A percentile compares a stretch with the other conserved stretches of the same genome.
These are phyloP conservation scores for Parafenestella ontariensis DNA, from an alignment of 2,329 filamentous ascomycete genomes.

Conservation along the genomic window DNA sequence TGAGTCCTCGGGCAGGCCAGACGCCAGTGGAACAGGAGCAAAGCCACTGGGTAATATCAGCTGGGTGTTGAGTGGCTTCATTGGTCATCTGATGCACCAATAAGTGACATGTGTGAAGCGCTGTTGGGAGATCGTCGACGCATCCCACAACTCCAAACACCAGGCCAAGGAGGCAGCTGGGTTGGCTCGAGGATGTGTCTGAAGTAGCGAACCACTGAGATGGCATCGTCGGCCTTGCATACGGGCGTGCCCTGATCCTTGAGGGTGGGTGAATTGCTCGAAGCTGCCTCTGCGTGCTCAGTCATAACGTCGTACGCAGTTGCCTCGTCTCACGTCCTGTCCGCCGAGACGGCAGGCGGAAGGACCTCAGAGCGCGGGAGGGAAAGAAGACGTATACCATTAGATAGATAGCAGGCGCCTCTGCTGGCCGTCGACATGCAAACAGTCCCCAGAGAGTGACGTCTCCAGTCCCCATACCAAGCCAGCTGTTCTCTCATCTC, in stretches of 20 bases:
- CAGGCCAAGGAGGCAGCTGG: neutral
- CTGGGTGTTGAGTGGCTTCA: conserved; percentile 11
- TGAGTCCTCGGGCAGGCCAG: conserved; percentile 14
- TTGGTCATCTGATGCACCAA: conserved; percentile 26
- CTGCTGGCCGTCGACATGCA: conserved; percentile 1
- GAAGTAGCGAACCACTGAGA: conserved; percentile 1
- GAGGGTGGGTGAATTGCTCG: conserved; percentile 2
- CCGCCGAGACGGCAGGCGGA: conserved; percentile 7
- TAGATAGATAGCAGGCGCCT: conserved; percentile 4
- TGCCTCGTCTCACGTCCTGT: conserved; percentile 14
- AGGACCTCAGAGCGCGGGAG: conserved; percentile 1
- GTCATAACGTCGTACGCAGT: conserved; percentile 12
- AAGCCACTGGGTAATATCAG: conserved; percentile 20
- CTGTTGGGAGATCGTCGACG: conserved; percentile 14
- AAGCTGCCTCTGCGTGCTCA: neutral
- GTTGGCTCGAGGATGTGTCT: neutral
- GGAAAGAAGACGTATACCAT: conserved; percentile 4
- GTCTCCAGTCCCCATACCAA: conserved; percentile 15
- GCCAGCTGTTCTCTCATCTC: conserved; percentile 3
- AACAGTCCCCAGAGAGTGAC: conserved; percentile 19
- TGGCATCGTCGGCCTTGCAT: conserved; percentile 1
- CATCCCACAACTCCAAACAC: conserved; percentile 13
- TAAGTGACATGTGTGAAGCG: conserved; percentile 10
- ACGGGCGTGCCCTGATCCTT: neutral
- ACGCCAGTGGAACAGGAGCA: conserved; percentile 30